Evolutionary conservation across 2,329 filamentous ascomycete genomes (phyloP).

Genomic region (Phyllosticta citribraziliensis): DNA sequence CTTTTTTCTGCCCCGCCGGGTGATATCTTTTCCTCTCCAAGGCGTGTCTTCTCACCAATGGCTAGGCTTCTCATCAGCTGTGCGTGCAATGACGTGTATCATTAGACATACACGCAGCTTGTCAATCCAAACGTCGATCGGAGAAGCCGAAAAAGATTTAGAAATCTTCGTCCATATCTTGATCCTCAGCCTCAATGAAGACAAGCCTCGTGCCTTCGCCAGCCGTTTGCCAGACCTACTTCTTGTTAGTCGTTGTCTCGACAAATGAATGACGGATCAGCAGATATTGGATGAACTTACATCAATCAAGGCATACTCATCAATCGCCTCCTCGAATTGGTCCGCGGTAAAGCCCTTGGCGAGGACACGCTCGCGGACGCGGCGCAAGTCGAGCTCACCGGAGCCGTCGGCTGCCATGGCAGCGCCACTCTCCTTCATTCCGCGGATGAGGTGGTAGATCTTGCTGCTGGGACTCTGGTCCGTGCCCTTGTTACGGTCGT

Average conservation of each 20-base stretch:
- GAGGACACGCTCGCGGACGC: conserved; percentile 82
- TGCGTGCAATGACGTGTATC: background rate
- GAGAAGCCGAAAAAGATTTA: background rate
- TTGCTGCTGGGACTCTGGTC: conserved; percentile 75
- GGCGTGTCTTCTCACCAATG: no score
- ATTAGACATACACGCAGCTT: background rate
- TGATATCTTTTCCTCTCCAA: no score
- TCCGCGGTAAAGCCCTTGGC: conserved; percentile 96
- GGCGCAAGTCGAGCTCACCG: conserved; percentile 74
- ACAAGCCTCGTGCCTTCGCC: conserved; percentile 44
- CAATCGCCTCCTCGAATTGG: conserved; percentile 75
- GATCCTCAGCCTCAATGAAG: conserved; percentile 43
- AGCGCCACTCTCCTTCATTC: conserved; percentile 75
- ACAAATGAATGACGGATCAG: background rate
- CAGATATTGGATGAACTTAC: conserved; percentile 50
- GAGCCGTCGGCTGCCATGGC: conserved; percentile 65
- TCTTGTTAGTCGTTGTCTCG: conserved; percentile 20
- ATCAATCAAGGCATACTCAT: conserved; percentile 81
- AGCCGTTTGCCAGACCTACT: conserved; percentile 46
- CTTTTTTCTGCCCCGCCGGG: no score
- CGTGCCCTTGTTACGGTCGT: conserved; percentile 49
- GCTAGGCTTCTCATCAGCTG: no score
- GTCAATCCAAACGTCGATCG: no score
- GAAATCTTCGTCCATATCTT: conserved; percentile 25
- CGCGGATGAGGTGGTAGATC: conserved; percentile 91